Percentiles rank a stretch among this genome's conserved stretches.
Evolutionary conservation across 2,329 filamentous ascomycete genomes (phyloP).

Genomic region (Orbilia brochopaga): DNA sequence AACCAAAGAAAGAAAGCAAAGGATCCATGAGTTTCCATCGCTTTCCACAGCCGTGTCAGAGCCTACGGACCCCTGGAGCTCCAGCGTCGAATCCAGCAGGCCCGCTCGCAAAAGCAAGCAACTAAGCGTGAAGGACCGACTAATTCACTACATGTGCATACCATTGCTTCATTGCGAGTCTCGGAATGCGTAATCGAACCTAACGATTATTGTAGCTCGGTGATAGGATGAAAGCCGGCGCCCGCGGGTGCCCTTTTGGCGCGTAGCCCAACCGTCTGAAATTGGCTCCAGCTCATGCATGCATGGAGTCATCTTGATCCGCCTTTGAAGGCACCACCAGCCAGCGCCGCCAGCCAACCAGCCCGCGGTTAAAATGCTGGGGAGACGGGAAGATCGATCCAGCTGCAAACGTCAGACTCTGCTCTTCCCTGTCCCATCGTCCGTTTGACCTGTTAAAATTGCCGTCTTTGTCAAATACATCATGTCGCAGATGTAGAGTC

Average conservation of each 20-base stretch:
- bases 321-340: constrained; percentile 54
- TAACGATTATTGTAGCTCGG: too few species aligned
- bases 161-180: neutral
- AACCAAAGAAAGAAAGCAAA: constrained; percentile 22
- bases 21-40: constrained; percentile 51
- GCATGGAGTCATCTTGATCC: constrained; percentile 47
- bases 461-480: too few species aligned
- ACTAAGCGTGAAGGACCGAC: neutral
- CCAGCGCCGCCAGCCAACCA: constrained; percentile 56
- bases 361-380: constrained; percentile 2
- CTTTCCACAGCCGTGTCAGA: constrained; percentile 49
- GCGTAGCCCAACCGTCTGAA: constrained; percentile 1
- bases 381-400: neutral
- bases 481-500: too few species aligned
- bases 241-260: constrained; percentile 5
- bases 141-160: neutral
- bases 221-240: too few species aligned
- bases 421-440: neutral
- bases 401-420: neutral
- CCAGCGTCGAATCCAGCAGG: neutral
- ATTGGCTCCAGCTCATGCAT: constrained; percentile 28
- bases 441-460: too few species aligned
- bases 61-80: neutral
- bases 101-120: neutral
- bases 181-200: neutral